phyloP scores from a whole-genome alignment of 441 rosid species.

The Euphorbia corollata region DNA sequence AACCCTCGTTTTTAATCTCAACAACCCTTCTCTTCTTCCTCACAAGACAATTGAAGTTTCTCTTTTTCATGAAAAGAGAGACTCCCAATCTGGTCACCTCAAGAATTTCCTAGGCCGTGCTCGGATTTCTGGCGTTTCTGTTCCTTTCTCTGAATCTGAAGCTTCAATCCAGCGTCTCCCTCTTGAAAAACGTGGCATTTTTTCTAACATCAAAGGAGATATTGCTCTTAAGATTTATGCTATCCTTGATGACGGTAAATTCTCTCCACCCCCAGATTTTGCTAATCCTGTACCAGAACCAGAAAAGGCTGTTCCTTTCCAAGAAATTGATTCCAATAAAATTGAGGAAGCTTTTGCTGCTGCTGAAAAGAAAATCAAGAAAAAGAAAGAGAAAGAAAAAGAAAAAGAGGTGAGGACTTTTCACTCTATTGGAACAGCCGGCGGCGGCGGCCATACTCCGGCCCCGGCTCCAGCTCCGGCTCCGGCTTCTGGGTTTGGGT shows the following conservation, averaged over 20 bases:
- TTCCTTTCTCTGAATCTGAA: slow-evolving; percentile 52
- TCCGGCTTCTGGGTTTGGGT: slow-evolving; percentile 16
- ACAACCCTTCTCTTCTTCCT: slow-evolving; percentile 54
- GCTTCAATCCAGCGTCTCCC: slow-evolving; percentile 61
- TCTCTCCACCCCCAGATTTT: slow-evolving; percentile 16
- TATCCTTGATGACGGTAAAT: slow-evolving; percentile 19
- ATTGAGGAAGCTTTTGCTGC: slow-evolving; percentile 24
- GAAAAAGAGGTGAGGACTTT: slow-evolving; percentile 51
- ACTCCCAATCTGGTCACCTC: slow-evolving; percentile 28
- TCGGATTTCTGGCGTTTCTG: slow-evolving; percentile 52
- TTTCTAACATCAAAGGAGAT: slow-evolving; percentile 67
- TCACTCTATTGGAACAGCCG: slow-evolving; percentile 55
- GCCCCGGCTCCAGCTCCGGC: slow-evolving; percentile 26
- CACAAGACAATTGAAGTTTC: slow-evolving; percentile 43
- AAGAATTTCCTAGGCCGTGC: slow-evolving; percentile 73
- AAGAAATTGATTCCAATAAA: slow-evolving; percentile 29
- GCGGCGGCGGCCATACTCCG: slow-evolving; percentile 21
- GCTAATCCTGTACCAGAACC: slow-evolving; percentile 14
- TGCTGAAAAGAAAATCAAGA: slow-evolving; percentile 17
- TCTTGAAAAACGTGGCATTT: slow-evolving; percentile 65
- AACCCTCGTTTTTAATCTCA: slow-evolving; percentile 53
- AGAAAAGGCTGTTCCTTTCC: slow-evolving; percentile 24
- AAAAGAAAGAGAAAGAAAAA: slow-evolving; percentile 32
- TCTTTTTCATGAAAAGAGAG: slow-evolving; percentile 44
- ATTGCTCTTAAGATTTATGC: slow-evolving; percentile 52